These are phyloP conservation scores for Metarhizium album DNA, from an alignment of 2,329 filamentous ascomycete species.

Conservation along the genomic window DNA sequence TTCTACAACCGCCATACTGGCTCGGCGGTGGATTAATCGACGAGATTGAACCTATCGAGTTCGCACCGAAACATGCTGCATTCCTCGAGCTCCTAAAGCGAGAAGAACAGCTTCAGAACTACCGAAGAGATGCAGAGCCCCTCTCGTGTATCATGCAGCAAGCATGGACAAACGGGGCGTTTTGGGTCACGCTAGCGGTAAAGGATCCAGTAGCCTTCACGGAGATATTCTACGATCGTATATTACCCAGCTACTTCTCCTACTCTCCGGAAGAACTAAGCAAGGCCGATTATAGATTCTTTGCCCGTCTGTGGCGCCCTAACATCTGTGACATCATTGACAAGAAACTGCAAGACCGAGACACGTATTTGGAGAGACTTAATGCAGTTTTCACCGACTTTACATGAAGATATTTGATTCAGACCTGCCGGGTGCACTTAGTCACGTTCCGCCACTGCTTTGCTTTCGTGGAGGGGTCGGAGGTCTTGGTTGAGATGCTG, in stretches of 20 bases:
- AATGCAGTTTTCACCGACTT: slow-evolving; percentile 2
- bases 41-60: slow-evolving; percentile 1
- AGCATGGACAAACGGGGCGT: slow-evolving; percentile 7
- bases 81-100: slow-evolving; percentile 4
- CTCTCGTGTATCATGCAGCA: slow-evolving; percentile 9
- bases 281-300: slow-evolving; percentile 7
- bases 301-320: slow-evolving; percentile 8
- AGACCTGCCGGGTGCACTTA: background rate
- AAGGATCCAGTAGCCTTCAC: slow-evolving; percentile 8
- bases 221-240: slow-evolving; percentile 7
- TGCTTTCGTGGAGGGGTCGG: background rate
- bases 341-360: slow-evolving; percentile 7
- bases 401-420: background rate
- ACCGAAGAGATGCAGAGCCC: background rate
- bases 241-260: slow-evolving; percentile 7
- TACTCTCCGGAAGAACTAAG: slow-evolving; percentile 6
- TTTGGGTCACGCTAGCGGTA: slow-evolving; percentile 9
- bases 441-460: slow-evolving; percentile 1
- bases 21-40: slow-evolving; percentile 21
- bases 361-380: slow-evolving; percentile 4
- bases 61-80: slow-evolving; percentile 3
- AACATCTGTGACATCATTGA: slow-evolving; percentile 5
- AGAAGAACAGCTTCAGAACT: slow-evolving; percentile 5
- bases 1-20: slow-evolving; percentile 9
- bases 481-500: background rate